Base-by-base conservation (phyloP, 1,139 yeast species). In the Pichia sp. region DNA sequence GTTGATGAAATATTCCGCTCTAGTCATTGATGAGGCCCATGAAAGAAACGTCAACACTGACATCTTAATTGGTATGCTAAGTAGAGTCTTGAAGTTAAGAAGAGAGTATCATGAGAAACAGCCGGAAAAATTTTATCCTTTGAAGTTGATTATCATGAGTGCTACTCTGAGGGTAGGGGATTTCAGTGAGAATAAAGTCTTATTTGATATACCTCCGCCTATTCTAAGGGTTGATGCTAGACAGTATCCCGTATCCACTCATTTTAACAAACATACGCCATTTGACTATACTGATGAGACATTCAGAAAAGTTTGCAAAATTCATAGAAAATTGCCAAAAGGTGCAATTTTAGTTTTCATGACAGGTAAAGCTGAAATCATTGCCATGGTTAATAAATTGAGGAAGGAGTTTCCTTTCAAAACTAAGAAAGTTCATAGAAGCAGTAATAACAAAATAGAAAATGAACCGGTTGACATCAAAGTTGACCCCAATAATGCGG, bases 11-110 rank as follows among this genome's bases (percentile, higher is more conserved):
- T 95, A 95, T 68, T 90, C 97, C 0, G 85, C 87, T 1, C 77
- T 95, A 46, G 80, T 95, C 38, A 89, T 95, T 58, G 99, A 95
- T 74, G 99, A 93, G 71, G 99, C 99, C 0, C 99, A 95, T 69
- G 99, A 95, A 69, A 81, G 99, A 67, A 92, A 91, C 66, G 84
- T 92, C 59, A 95, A 93, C 65, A 95, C 99, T 0, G 99, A 95
- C 72, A 92, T 95, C 52, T 75, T 95, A 56, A 90, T 95, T 61
- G 99, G 99, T 52, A 88, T 93, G 85, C 74, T 93, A 53, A 89
- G 96, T 65, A 82, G 99, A 61, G 85, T 92, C n/a, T 78, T 90
- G 59, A 83, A 79, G 62, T 75, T 93, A 48, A 82, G 99, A 68
- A 76, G 87, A 47, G 76, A 80, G 58, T 76, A 81, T 53, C 76